Base-by-base conservation (phyloP, 805 yeast species). In the Wickerhamiella dianesei region DNA sequence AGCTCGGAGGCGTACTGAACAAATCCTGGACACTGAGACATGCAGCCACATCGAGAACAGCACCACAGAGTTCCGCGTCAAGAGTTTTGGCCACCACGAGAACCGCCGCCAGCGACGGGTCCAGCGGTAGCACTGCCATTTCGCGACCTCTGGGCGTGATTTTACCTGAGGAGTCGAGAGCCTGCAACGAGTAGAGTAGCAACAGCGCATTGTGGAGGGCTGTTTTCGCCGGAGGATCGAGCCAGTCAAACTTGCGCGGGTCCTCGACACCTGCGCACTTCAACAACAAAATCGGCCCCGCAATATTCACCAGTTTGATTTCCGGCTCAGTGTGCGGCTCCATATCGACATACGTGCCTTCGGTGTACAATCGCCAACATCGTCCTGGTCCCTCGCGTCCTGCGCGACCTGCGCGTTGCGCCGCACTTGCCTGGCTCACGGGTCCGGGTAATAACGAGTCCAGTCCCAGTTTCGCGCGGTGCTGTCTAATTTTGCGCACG, bases 371-470 rank as follows among this genome's bases (percentile, higher is more conserved):
- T 49, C 97, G 67, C 64, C 72, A 92, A 40, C 92, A 84, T 62
- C 89, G 89, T 40, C 99, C 99, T 25, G 82, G 76, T 16, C 78
- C 73, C 65, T 92, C 97, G 76, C 99, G 85, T 51, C 99, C 99
- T n/a, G 99, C 97, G 72, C 99, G 83, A 62, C 99, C 99, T 41
- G 88, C 79, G 64, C 99, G 71, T 67, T 92, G 99, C 35, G 83
- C 76, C 0, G 97, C 98, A 37, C 95, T 82, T 0, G 97, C 94
- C 58, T 82, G 85, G 0, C 97, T 87, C 19, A 92, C 80, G 1
- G 98, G 92, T 0, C 92, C 86, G 0, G 96, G 88, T 44, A 92
- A 67, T 58, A 92, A 73, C 0, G 96, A 83, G n/a, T 95, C 89
- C 32, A 92, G 72, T 0, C 96, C 96, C 37, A 92, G 67, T 55